These are phyloP conservation scores for Annulohypoxylon moriforme DNA, from an alignment of 495 filamentous ascomycete genomes.

Conservation along the genomic window DNA sequence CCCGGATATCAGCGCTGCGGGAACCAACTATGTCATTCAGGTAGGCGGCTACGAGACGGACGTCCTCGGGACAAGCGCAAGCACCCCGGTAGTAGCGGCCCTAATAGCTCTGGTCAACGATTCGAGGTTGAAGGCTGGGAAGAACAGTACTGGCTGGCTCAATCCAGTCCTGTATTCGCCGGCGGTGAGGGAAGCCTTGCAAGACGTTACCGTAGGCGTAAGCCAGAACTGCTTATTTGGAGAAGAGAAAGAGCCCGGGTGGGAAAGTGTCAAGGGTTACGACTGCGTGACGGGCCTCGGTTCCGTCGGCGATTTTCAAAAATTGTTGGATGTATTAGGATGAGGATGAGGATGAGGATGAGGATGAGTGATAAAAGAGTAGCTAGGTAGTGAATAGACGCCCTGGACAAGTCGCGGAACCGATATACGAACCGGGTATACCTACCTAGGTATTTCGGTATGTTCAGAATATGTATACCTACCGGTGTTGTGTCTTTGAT, in stretches of 20 bases:
- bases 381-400: too few species aligned
- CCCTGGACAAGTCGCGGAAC: too few species aligned
- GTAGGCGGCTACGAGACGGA: slow-evolving; percentile 45
- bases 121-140: slow-evolving; percentile 52
- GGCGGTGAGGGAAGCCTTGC: slow-evolving; percentile 42
- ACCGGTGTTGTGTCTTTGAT: too few species aligned
- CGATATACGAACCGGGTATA: too few species aligned
- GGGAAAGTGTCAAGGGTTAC: slow-evolving; percentile 51
- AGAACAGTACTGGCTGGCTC: slow-evolving; percentile 54
- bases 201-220: slow-evolving; percentile 49
- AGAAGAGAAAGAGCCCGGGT: slow-evolving; percentile 42
- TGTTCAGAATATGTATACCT: too few species aligned
- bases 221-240: slow-evolving; percentile 53
- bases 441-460: too few species aligned
- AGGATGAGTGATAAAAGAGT: too few species aligned
- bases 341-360: too few species aligned
- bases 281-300: slow-evolving; percentile 57
- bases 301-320: slow-evolving; percentile 50
- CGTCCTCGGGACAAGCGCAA: slow-evolving; percentile 57
- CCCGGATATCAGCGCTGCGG: slow-evolving; percentile 71
- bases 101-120: slow-evolving; percentile 56
- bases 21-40: slow-evolving; percentile 53
- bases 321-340: slow-evolving; percentile 46
- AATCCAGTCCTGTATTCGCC: slow-evolving; percentile 52
- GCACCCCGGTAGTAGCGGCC: slow-evolving; percentile 55